These are phyloP conservation scores for Dillenia turbinata DNA, from an alignment of 164 flowering plant species.

Conservation along the genomic window DNA sequence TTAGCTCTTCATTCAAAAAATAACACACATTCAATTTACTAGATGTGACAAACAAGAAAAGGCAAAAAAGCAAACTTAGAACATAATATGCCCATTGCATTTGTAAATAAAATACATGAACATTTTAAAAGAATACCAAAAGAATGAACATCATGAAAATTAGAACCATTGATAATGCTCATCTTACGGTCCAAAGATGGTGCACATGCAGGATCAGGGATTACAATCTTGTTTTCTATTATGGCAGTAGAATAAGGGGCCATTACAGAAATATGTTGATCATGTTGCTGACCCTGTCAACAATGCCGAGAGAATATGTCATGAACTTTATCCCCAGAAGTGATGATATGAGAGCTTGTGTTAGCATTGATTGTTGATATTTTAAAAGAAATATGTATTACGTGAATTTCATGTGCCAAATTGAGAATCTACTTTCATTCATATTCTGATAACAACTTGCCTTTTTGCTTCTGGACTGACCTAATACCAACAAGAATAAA, in stretches of 20 bases:
- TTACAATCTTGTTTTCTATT: conserved; percentile 71
- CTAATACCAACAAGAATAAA: no score
- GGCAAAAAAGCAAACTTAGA: conserved; percentile 1
- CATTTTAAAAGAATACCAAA: conserved; percentile 44
- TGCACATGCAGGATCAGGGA: conserved; percentile 50
- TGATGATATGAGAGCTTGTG: no score
- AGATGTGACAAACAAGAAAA: neutral
- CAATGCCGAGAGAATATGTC: no score
- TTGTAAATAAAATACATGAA: neutral
- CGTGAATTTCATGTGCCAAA: no score
- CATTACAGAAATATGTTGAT: conserved; percentile 27
- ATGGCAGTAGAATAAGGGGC: conserved; percentile 93
- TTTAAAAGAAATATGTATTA: no score
- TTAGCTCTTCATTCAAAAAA: conserved; percentile 54
- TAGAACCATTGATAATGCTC: conserved; percentile 64
- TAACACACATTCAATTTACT: neutral
- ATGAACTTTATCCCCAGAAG: no score
- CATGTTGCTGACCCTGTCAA: no score
- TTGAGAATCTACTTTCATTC: no score
- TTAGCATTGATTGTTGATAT: no score
- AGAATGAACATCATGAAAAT: conserved; percentile 85
- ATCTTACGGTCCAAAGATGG: conserved; percentile 32
- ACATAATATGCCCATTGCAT: no score
- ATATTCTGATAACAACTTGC: no score
- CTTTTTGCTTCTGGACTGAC: no score